phyloP scores from a whole-genome alignment of 169 alveolate genomes.

The Eimeria sp. region DNA sequence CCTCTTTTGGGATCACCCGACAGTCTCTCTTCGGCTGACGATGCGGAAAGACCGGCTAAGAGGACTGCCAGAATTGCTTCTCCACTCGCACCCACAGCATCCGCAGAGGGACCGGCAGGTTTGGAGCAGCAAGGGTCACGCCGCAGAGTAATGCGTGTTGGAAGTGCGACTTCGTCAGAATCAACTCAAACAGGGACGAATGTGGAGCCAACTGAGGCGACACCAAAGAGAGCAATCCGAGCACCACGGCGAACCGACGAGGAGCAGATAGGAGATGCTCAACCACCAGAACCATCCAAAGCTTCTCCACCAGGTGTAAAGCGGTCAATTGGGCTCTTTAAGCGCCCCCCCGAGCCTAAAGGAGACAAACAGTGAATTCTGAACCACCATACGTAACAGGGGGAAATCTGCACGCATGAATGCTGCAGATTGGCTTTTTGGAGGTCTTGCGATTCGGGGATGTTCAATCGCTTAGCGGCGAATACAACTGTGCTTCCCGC shows the following conservation, averaged over 20 bases:
- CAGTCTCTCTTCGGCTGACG: slow-evolving; percentile 2
- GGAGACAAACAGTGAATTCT: slow-evolving; percentile 7
- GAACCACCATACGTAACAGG: background rate
- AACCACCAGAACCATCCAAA: background rate
- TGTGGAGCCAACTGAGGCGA: background rate
- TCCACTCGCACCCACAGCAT: background rate
- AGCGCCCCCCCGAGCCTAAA: slow-evolving; percentile 39
- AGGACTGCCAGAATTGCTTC: slow-evolving; percentile 38
- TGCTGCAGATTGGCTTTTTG: background rate
- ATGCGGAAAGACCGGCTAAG: slow-evolving; percentile 6
- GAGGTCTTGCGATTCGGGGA: background rate
- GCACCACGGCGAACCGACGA: background rate
- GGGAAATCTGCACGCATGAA: background rate
- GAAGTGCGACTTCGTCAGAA: slow-evolving; percentile 9
- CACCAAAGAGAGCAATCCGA: slow-evolving; percentile 43
- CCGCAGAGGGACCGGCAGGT: background rate
- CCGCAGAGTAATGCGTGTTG: slow-evolving; percentile 58
- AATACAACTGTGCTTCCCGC: background rate
- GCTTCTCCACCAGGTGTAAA: background rate
- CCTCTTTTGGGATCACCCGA: slow-evolving; percentile 1
- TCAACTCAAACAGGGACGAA: slow-evolving; percentile 4
- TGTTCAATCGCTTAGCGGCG: background rate
- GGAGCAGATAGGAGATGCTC: slow-evolving; percentile 7
- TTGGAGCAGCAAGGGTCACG: slow-evolving; percentile 1
- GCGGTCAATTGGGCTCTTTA: slow-evolving; percentile 53